Percentiles rank a stretch among this genome's conserved stretches.
Evolutionary conservation across 1,284 basidiomycete species (phyloP).

Genomic region (Rugiboletus extremiorientalis): DNA sequence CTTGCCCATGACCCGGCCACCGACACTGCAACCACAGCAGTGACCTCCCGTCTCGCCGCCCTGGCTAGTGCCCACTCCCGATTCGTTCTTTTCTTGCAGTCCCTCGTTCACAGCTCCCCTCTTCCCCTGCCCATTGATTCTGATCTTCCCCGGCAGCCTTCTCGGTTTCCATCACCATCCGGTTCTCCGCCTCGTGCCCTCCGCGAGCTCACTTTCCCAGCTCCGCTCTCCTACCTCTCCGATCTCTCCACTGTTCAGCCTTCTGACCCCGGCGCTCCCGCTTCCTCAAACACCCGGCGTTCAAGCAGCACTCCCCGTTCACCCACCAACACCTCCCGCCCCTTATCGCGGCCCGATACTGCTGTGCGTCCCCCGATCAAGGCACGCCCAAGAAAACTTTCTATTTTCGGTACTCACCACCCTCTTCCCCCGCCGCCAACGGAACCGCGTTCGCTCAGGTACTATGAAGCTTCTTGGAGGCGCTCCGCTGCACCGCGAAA

Average conservation of each 20-base stretch:
- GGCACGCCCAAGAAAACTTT: conserved; percentile 19
- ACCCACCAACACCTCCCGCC: conserved; percentile 34
- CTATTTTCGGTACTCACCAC: conserved; percentile 21
- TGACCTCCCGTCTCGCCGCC: conserved; percentile 42
- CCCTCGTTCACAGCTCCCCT: conserved; percentile 59
- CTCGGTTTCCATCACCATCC: conserved; percentile 20
- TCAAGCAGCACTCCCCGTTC: conserved; percentile 37
- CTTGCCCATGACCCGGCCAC: conserved; percentile 35
- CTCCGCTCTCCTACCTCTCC: conserved; percentile 35
- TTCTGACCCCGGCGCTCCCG: conserved; percentile 8
- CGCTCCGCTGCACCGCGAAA: conserved; percentile 22
- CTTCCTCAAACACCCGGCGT: background rate
- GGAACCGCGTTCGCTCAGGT: conserved; percentile 51
- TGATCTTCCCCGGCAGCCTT: conserved; percentile 31
- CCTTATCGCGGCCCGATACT: conserved; percentile 24
- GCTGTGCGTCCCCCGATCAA: conserved; percentile 11
- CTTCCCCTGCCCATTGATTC: conserved; percentile 45
- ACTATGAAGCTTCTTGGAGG: conserved; percentile 56
- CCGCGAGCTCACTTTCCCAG: conserved; percentile 67
- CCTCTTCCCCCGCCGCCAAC: conserved; percentile 44
- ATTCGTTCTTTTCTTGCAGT: conserved; percentile 70
- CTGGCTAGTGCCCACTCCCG: conserved; percentile 65
- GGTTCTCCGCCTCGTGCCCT: conserved; percentile 35
- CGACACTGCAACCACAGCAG: conserved; percentile 23
- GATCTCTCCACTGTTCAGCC: conserved; percentile 16